Evolutionary conservation across 228 moss, liverwort and hornwort genomes (phyloP), one percentile per base, ranked within the genome.

Genomic region (Sphagnum magellanicum): DNA sequence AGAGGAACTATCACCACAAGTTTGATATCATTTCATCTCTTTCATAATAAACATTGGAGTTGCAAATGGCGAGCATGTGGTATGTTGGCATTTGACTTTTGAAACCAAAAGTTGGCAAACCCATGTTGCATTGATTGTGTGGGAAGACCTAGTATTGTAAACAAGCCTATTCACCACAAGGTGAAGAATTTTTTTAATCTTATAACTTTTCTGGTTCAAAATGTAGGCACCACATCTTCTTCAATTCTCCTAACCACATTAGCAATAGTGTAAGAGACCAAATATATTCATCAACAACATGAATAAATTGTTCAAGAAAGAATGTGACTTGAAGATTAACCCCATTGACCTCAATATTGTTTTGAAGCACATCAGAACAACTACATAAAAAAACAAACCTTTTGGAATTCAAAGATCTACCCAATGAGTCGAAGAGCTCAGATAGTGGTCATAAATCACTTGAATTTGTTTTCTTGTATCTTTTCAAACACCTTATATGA

Each of bases 31-130:
- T 74, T 97, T 97, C 75, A 78, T 97, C 50, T 97, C 97, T 6
- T 90, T 97, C 66, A 91, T 97, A 49, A 87, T 88, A 79, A 93
- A 90, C 78, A 93, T 97, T n/a, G 97, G 97, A 61, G 87, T 85
- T 49, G 87, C 90, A 10, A 70, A 91, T 68, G 93, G 91, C 63
- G 89, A 88, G 80, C 72, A 79, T 64, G 97, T 93, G 78, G 94
- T 87, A 5, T 57, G 87, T 78, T 79, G 77, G n/a, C n/a, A n/a
- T n/a, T n/a, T n/a, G n/a, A n/a, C n/a, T n/a, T 6, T 57, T 32
- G 63, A 9, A 59, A 8, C 13, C 13, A 8, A 13, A 59, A 13
- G 10, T 59, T 59, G 9, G 13, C 10, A 9, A 8, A 13, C 58
- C 9, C 10, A 59, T 8, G 13, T 59, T 59, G 9, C 58, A 59